Evolutionary conservation across 2,329 filamentous ascomycete genomes (phyloP).

Genomic region (Aspergillus fijiensis): DNA sequence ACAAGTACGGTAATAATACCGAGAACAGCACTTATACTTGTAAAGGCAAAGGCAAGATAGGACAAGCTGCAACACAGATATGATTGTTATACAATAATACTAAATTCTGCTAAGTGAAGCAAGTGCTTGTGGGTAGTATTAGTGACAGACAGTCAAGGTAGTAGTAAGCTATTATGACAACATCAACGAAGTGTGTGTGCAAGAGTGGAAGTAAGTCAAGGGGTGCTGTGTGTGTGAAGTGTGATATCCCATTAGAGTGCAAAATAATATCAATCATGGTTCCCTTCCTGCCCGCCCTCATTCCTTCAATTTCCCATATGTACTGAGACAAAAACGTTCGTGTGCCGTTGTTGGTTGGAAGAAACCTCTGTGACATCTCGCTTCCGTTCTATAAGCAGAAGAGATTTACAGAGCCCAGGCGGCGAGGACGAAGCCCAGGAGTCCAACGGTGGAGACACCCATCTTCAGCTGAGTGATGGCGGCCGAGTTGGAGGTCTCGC

Average conservation of each 20-base stretch:
- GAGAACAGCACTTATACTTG: no score
- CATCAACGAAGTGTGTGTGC: no score
- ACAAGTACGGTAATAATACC: no score
- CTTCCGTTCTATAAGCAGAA: background rate
- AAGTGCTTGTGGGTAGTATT: background rate
- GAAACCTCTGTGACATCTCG: background rate
- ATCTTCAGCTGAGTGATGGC: slow-evolving; percentile 27
- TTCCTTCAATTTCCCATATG: slow-evolving; percentile 5
- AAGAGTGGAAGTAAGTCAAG: background rate
- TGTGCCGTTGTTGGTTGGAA: background rate
- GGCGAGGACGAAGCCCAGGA: slow-evolving; percentile 37
- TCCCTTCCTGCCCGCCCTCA: slow-evolving; percentile 7
- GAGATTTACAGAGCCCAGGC: slow-evolving; percentile 38
- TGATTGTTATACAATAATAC: background rate
- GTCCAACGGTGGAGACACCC: slow-evolving; percentile 34
- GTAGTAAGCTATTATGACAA: background rate
- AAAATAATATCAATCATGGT: background rate
- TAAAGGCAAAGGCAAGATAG: no score
- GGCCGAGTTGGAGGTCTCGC: slow-evolving; percentile 32
- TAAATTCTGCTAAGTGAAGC: background rate
- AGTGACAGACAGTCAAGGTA: background rate
- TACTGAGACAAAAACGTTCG: background rate
- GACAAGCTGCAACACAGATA: background rate
- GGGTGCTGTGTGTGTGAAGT: background rate
- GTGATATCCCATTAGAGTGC: slow-evolving; percentile 6